Conservation (phyloP, 768 basidiomycete genomes). For the Favolaschia claudopus region DNA sequence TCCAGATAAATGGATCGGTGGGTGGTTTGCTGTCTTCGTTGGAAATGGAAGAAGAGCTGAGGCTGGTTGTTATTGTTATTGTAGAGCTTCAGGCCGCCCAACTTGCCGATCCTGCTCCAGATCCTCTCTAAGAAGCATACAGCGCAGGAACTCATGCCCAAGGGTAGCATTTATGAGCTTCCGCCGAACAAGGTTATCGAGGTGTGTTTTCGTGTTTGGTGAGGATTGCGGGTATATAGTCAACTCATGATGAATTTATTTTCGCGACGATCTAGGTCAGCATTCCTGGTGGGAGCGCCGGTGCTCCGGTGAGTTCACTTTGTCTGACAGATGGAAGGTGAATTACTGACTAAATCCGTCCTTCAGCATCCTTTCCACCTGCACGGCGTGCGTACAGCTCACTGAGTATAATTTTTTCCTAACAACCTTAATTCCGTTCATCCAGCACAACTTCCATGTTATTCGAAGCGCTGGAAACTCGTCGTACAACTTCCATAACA, state of each 20-base stretch:
- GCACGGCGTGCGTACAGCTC: conserved; percentile 1
- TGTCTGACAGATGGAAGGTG: too few relatives aligned
- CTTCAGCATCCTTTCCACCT: conserved; percentile 11
- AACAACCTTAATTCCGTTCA: neutral
- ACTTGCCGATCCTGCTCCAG: conserved; percentile 2
- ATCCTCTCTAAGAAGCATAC: conserved; percentile 37
- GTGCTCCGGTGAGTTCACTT: neutral
- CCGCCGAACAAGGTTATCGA: conserved; percentile 3
- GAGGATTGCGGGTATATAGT: too few relatives aligned
- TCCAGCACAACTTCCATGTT: conserved; percentile 37
- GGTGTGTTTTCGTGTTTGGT: too few relatives aligned
- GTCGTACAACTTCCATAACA: conserved; percentile 3
- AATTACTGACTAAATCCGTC: neutral
- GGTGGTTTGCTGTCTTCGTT: neutral
- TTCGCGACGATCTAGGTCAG: too few relatives aligned
- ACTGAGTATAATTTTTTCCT: neutral
- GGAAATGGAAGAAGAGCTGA: too few relatives aligned
- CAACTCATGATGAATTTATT: too few relatives aligned
- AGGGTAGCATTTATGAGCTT: conserved; percentile 24
- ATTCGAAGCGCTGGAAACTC: conserved; percentile 35
- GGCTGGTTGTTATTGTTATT: too few relatives aligned
- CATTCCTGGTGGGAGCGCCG: neutral
- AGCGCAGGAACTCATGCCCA: conserved; percentile 32
- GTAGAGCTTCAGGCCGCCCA: neutral
- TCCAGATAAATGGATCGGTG: conserved; percentile 2